Percentiles rank a stretch among this genome's conserved stretches.
Conservation (phyloP, 352 stramenopile genomes). For the Phytophthora brassicae region DNA sequence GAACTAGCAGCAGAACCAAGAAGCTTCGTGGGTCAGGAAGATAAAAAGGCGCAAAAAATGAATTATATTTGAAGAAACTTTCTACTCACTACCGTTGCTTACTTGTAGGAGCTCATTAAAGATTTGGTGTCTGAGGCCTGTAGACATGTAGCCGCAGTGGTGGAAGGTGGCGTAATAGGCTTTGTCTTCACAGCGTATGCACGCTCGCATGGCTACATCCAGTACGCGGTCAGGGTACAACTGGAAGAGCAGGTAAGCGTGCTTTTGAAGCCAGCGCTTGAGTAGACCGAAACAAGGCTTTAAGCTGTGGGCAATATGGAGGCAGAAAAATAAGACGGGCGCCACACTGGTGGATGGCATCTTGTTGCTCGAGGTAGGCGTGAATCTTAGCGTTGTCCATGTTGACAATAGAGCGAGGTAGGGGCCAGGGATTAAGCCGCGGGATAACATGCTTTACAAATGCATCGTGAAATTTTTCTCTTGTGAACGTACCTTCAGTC, state of each 20-base stretch:
- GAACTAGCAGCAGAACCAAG: background rate
- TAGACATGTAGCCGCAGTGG: conserved; percentile 10
- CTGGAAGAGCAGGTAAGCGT: conserved; percentile 5
- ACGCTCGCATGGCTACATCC: conserved; percentile 6
- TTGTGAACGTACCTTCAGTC: too few species aligned
- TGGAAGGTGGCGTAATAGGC: conserved; percentile 9
- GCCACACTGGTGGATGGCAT: too few species aligned
- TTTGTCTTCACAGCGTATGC: conserved; percentile 3
- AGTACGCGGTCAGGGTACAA: conserved; percentile 2
- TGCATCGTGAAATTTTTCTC: too few species aligned
- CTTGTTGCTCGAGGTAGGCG: too few species aligned
- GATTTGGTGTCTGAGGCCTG: background rate
- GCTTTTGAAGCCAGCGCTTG: conserved; percentile 53
- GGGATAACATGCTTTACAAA: too few species aligned
- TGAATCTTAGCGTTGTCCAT: too few species aligned
- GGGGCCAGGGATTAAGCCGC: too few species aligned
- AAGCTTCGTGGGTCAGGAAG: background rate
- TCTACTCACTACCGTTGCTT: background rate
- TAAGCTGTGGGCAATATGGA: conserved; percentile 9
- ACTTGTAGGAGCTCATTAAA: conserved; percentile 4
- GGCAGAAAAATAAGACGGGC: conserved; percentile 53
- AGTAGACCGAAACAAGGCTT: conserved; percentile 48
- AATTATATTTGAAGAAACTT: too few species aligned
- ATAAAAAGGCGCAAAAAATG: background rate
- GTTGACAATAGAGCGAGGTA: too few species aligned